These are phyloP conservation scores for Podospora comata DNA, from an alignment of 495 filamentous ascomycete genomes.

Conservation along the genomic window DNA sequence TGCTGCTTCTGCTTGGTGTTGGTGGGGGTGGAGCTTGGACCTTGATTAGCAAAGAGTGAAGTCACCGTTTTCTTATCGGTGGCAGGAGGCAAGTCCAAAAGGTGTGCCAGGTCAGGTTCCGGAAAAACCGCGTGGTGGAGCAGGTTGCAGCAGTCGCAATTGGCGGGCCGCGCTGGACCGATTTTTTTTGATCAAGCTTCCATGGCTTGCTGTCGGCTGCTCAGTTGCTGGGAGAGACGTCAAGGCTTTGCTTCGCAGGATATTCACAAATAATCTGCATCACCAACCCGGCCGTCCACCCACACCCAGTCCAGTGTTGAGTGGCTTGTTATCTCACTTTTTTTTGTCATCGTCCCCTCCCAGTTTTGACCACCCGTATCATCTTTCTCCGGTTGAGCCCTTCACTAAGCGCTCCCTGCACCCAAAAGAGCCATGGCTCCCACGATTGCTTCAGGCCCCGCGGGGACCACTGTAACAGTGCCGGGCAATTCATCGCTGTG, in stretches of 20 bases:
- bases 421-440: constrained; percentile 36
- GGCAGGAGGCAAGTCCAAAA: neutral
- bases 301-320: neutral
- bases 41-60: neutral
- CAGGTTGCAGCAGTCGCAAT: constrained; percentile 12
- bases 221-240: constrained; percentile 11
- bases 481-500: constrained; percentile 65
- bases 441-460: constrained; percentile 39
- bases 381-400: neutral
- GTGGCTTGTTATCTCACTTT: neutral
- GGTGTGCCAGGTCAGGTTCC: constrained; percentile 10
- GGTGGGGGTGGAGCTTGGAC: constrained; percentile 1
- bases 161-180: constrained; percentile 14
- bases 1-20: neutral
- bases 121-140: constrained; percentile 16
- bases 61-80: constrained; percentile 1
- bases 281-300: neutral
- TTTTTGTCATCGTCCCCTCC: neutral
- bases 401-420: neutral
- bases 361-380: neutral
- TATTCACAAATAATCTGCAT: constrained; percentile 6
- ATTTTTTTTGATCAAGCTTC: constrained; percentile 24
- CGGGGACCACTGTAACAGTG: constrained; percentile 37
- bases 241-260: constrained; percentile 9
- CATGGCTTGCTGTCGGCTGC: constrained; percentile 5